Conservation (phyloP, 768 basidiomycete genomes). For the Tricholoma furcatifolium region DNA sequence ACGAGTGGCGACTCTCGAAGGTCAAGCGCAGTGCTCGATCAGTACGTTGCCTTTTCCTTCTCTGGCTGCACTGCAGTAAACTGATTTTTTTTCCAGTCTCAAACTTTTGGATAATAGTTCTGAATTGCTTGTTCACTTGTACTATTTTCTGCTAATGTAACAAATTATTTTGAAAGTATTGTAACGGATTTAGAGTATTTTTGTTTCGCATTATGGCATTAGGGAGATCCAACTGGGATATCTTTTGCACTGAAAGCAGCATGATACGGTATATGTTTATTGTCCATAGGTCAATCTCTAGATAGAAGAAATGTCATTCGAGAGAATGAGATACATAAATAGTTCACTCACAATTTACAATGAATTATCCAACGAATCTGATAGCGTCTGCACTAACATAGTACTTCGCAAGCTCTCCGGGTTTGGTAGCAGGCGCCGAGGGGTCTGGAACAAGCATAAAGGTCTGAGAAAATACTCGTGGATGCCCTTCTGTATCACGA, state of each 20-base stretch:
- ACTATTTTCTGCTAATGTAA: conserved; percentile 10
- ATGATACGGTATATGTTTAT: conserved; percentile 6
- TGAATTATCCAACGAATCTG: conserved; percentile 66
- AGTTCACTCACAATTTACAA: conserved; percentile 13
- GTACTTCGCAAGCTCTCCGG: conserved; percentile 78
- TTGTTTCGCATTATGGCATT: background rate
- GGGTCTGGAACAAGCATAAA: conserved; percentile 83
- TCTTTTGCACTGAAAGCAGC: background rate
- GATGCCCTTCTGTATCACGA: conserved; percentile 68
- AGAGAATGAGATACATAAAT: background rate
- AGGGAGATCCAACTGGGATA: conserved; percentile 1
- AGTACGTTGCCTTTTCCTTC: conserved; percentile 32
- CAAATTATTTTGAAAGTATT: conserved; percentile 9
- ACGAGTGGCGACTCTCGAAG: conserved; percentile 93
- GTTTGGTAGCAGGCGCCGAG: conserved; percentile 56
- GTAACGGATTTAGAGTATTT: background rate
- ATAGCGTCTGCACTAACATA: conserved; percentile 78
- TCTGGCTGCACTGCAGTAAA: conserved; percentile 13
- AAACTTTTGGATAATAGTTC: conserved; percentile 74
- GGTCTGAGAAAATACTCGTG: conserved; percentile 84
- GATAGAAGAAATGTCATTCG: background rate
- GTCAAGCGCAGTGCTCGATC: conserved; percentile 90
- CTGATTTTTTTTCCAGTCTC: conserved; percentile 52
- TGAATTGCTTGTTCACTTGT: conserved; percentile 10
- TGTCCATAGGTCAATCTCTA: background rate